phyloP scores from a whole-genome alignment of 805 yeast species.

The Saccharomyces paradoxus region DNA sequence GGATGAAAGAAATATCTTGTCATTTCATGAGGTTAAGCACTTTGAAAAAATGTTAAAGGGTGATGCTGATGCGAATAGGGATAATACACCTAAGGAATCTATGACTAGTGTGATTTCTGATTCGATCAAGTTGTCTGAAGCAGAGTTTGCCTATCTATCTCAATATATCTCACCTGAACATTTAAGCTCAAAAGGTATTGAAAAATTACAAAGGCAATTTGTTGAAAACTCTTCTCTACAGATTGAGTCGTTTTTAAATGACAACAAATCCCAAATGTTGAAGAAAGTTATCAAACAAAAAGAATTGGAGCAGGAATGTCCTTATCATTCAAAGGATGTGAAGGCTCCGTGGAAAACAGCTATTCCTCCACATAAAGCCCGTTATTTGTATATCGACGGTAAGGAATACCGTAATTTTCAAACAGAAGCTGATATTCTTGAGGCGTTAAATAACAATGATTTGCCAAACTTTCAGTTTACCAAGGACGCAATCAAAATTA shows the following conservation, averaged over 20 bases:
- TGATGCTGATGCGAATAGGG: constrained; percentile 1
- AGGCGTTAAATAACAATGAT: constrained; percentile 39
- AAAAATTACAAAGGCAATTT: constrained; percentile 44
- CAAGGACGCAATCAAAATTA: constrained; percentile 8
- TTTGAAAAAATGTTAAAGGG: constrained; percentile 19
- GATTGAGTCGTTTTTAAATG: constrained; percentile 53
- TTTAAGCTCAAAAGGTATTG: constrained; percentile 34
- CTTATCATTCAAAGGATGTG: constrained; percentile 48
- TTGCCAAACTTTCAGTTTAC: constrained; percentile 45
- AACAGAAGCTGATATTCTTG: constrained; percentile 24
- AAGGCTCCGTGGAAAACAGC: constrained; percentile 80
- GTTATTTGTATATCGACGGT: constrained; percentile 78
- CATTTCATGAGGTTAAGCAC: constrained; percentile 33
- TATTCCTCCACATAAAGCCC: constrained; percentile 87
- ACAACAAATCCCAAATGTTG: constrained; percentile 42
- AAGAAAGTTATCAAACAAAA: constrained; percentile 41
- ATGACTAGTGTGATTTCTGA: constrained; percentile 14
- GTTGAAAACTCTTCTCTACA: constrained; percentile 62
- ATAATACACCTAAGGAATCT: constrained; percentile 1
- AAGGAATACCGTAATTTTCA: constrained; percentile 30
- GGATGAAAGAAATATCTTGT: constrained; percentile 39
- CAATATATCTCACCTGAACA: constrained; percentile 51
- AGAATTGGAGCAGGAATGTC: constrained; percentile 58
- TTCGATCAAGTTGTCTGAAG: constrained; percentile 23
- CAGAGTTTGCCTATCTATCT: constrained; percentile 43